These are phyloP conservation scores for Xylaria polymorpha DNA, from an alignment of 2,329 filamentous ascomycete genomes.

Conservation along the genomic window DNA sequence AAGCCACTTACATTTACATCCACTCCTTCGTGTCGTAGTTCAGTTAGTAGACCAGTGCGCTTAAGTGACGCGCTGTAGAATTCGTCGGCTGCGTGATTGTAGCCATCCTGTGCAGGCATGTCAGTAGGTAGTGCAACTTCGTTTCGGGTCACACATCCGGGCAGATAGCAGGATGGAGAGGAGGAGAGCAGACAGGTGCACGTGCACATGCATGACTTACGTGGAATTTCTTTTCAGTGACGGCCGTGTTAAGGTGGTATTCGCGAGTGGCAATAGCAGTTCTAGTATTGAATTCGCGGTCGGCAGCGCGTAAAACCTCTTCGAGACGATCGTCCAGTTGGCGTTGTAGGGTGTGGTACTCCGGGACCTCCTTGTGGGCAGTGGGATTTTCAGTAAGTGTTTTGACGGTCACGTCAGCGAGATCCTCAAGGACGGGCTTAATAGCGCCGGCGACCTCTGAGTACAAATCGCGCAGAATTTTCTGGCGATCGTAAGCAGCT, in stretches of 20 bases:
- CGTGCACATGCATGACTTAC: constrained; percentile 50
- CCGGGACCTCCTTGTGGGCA: constrained; percentile 63
- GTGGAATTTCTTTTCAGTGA: constrained; percentile 55
- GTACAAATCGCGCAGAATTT: constrained; percentile 74
- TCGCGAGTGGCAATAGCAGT: constrained; percentile 50
- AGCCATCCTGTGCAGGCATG: constrained; percentile 43
- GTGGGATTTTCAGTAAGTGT: constrained; percentile 66
- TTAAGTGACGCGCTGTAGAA: constrained; percentile 48
- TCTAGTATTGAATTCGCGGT: constrained; percentile 51
- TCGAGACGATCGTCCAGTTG: constrained; percentile 62
- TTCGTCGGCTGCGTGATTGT: constrained; percentile 46
- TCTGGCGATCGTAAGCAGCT: constrained; percentile 71
- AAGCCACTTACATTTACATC: constrained; percentile 45
- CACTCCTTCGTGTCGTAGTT: constrained; percentile 46
- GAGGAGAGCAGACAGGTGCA: constrained; percentile 21
- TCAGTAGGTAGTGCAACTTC: constrained; percentile 40
- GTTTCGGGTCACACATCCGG: constrained; percentile 20
- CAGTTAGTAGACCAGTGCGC: constrained; percentile 44
- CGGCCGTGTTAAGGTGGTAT: constrained; percentile 51
- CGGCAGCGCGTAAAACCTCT: constrained; percentile 43
- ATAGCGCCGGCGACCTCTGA: constrained; percentile 70
- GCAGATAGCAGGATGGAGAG: constrained; percentile 22
- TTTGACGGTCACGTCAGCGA: constrained; percentile 70
- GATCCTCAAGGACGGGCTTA: constrained; percentile 73
- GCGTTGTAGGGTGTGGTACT: constrained; percentile 63